Evolutionary conservation across 2,329 filamentous ascomycete genomes (phyloP).

Genomic region (Aspergillus sp.): DNA sequence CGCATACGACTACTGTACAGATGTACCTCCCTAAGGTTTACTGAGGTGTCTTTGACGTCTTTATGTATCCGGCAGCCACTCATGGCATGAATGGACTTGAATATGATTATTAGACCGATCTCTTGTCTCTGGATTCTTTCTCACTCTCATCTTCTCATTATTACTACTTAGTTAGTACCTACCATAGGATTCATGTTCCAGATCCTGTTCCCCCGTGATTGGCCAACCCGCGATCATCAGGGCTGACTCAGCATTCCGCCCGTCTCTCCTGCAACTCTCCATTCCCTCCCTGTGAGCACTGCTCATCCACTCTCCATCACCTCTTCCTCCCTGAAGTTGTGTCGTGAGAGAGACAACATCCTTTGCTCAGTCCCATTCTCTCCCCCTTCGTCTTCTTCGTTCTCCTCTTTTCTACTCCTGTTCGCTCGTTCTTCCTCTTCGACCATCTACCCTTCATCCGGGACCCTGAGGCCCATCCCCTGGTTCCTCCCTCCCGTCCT

Average conservation of each 20-base stretch:
- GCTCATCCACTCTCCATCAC: neutral
- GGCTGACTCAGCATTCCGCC: constrained; percentile 23
- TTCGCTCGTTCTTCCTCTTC: constrained; percentile 9
- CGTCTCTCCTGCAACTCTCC: constrained; percentile 16
- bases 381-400: constrained; percentile 8
- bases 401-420: constrained; percentile 6
- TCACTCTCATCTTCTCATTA: no score
- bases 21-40: no score
- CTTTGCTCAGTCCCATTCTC: constrained; percentile 1
- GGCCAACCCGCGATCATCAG: constrained; percentile 5
- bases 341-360: no score
- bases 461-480: constrained; percentile 3
- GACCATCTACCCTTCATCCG: constrained; percentile 5
- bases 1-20: no score
- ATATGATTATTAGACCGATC: no score
- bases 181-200: no score
- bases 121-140: no score
- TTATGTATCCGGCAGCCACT: no score
- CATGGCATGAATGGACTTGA: no score
- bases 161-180: neutral
- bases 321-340: neutral
- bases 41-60: neutral
- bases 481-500: constrained; percentile 3
- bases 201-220: no score
- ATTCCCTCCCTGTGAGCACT: constrained; percentile 15